These are phyloP conservation scores for Hypoxylon subgilvum DNA, from an alignment of 495 filamentous ascomycete species.

Conservation along the genomic window DNA sequence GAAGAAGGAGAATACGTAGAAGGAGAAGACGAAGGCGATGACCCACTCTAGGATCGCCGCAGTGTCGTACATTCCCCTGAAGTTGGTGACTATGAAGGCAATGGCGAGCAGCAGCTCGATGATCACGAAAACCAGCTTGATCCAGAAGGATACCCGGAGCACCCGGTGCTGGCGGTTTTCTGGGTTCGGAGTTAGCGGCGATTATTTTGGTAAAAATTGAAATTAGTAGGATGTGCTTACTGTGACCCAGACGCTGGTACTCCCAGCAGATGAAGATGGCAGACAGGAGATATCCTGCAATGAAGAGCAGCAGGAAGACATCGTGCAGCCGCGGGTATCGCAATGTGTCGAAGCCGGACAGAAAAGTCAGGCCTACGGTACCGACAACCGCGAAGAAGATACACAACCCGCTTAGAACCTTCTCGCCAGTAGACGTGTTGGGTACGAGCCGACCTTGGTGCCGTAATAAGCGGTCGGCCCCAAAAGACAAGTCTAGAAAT, in stretches of 20 bases:
- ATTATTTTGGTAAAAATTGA: neutral
- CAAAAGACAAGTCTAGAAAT: slow-evolving; percentile 81
- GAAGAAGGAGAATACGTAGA: slow-evolving; percentile 86
- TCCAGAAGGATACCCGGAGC: slow-evolving; percentile 76
- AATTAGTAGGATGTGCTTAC: slow-evolving; percentile 40
- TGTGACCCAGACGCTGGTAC: slow-evolving; percentile 80
- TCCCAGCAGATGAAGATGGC: slow-evolving; percentile 87
- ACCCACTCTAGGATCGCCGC: slow-evolving; percentile 74
- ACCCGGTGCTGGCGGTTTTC: slow-evolving; percentile 74
- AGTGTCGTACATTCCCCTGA: slow-evolving; percentile 53
- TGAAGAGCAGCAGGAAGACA: slow-evolving; percentile 81
- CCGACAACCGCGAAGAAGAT: slow-evolving; percentile 79
- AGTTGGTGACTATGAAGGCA: slow-evolving; percentile 59
- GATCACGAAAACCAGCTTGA: slow-evolving; percentile 82
- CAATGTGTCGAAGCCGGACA: slow-evolving; percentile 83
- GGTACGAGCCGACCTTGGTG: slow-evolving; percentile 73
- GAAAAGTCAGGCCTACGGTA: slow-evolving; percentile 76
- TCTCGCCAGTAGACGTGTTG: slow-evolving; percentile 72
- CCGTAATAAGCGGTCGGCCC: slow-evolving; percentile 80
- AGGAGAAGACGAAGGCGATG: slow-evolving; percentile 87
- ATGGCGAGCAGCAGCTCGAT: slow-evolving; percentile 78
- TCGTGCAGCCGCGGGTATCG: slow-evolving; percentile 70
- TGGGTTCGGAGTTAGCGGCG: slow-evolving; percentile 22
- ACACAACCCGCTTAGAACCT: slow-evolving; percentile 67
- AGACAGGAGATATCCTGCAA: slow-evolving; percentile 79